Evolutionary conservation across 805 yeast species (phyloP).

Genomic region (Candida sithepensis): DNA sequence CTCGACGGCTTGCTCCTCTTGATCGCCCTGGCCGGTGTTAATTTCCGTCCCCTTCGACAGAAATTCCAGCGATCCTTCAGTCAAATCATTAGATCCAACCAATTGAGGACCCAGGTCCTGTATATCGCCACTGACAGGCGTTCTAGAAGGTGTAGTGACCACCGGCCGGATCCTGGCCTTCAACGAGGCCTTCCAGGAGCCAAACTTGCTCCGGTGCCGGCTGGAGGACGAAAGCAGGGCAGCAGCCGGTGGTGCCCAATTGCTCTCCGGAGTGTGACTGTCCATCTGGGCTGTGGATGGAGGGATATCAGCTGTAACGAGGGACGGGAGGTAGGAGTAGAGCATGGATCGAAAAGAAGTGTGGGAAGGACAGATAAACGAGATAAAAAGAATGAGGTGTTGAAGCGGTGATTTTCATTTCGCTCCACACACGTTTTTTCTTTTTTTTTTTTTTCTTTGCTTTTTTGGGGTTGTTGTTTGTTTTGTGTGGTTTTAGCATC

Average conservation of each 20-base stretch:
- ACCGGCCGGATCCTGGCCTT: constrained; percentile 15
- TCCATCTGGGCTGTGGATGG: not conserved
- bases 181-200: constrained; percentile 20
- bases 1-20: too few species aligned
- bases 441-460: too few species aligned
- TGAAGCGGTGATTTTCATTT: too few species aligned
- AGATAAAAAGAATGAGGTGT: too few species aligned
- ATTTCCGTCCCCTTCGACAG: too few species aligned
- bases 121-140: not conserved
- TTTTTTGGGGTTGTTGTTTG: not conserved
- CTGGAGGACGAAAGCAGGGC: not conserved
- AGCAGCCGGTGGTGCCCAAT: not conserved
- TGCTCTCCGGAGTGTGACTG: not conserved
- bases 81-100: too few species aligned
- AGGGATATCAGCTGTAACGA: not conserved
- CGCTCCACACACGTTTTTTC: too few species aligned
- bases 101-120: not conserved
- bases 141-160: not conserved
- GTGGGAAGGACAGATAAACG: too few species aligned
- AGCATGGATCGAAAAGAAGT: not conserved
- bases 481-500: too few species aligned
- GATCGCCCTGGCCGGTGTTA: too few species aligned
- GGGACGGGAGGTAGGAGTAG: not conserved
- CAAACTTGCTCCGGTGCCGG: not conserved
- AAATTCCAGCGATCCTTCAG: too few species aligned